phyloP scores from a whole-genome alignment of 1,284 basidiomycete genomes.

The Cryptococcus floricola region DNA sequence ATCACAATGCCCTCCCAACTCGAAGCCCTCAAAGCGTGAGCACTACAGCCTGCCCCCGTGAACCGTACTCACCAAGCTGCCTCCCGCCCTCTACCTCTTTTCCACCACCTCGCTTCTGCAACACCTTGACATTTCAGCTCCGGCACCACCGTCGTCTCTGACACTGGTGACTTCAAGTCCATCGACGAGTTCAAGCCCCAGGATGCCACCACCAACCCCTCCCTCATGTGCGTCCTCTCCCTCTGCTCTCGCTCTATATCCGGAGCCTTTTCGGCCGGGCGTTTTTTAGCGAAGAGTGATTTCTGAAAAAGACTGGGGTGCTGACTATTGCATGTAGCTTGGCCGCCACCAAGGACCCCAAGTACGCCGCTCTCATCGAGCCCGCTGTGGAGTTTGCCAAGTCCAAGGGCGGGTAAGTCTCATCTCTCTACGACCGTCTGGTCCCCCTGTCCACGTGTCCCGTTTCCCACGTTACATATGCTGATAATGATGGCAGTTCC shows the following conservation, averaged over 20 bases:
- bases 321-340: conserved; percentile 50
- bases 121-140: conserved; percentile 46
- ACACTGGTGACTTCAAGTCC: conserved; percentile 65
- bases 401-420: conserved; percentile 61
- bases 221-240: conserved; percentile 53
- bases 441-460: background rate
- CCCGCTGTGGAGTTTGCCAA: conserved; percentile 78
- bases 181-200: conserved; percentile 92
- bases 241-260: background rate
- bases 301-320: background rate
- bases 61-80: background rate
- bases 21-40: conserved; percentile 55
- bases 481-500: conserved; percentile 46
- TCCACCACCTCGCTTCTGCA: background rate
- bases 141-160: conserved; percentile 91
- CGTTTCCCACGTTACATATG: background rate
- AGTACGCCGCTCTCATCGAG: conserved; percentile 79
- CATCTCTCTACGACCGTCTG: background rate
- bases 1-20: conserved; percentile 74
- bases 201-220: conserved; percentile 92
- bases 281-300: background rate
- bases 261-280: background rate
- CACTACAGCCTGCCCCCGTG: background rate
- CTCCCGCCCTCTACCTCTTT: background rate
- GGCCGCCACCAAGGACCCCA: conserved; percentile 85